These are phyloP conservation scores for Sherardia arvensis DNA, from an alignment of 257 asterid species.

Conservation along the genomic window DNA sequence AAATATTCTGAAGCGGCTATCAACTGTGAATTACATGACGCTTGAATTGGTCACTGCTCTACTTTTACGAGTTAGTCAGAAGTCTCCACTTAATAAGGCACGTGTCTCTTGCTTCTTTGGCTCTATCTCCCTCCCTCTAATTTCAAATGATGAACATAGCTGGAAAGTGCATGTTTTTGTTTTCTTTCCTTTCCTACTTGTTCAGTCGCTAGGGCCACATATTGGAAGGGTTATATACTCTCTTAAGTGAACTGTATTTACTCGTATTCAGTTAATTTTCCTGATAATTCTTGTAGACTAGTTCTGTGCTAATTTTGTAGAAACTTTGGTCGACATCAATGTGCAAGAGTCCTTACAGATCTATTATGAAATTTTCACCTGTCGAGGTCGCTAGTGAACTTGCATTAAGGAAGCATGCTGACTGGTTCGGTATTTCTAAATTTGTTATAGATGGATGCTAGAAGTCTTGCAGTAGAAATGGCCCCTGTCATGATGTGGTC, in stretches of 20 bases:
- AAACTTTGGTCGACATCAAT: neutral
- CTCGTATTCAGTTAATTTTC: neutral
- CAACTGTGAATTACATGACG: conserved; percentile 87
- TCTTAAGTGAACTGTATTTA: neutral
- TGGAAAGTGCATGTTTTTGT: neutral
- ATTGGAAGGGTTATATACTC: neutral
- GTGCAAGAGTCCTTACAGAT: neutral
- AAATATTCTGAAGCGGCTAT: conserved; percentile 64
- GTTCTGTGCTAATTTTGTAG: neutral
- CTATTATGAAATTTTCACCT: neutral
- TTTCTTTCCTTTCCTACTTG: neutral
- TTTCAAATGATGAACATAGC: neutral
- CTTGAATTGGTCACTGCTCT: conserved; percentile 78
- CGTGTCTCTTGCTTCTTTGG: neutral
- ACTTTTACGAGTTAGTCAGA: conserved; percentile 71
- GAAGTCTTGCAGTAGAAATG: conserved; percentile 81
- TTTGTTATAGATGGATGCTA: conserved; percentile 73
- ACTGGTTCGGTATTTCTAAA: conserved; percentile 14
- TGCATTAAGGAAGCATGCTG: neutral
- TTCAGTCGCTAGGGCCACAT: neutral
- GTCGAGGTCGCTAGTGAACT: neutral
- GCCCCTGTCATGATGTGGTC: conserved; percentile 88
- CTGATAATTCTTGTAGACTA: neutral
- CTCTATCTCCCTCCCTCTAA: neutral
- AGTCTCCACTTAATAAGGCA: conserved; percentile 77